Conservation (phyloP, 202 grass and related monocot genomes). For the Hordeum pubiflorum region DNA sequence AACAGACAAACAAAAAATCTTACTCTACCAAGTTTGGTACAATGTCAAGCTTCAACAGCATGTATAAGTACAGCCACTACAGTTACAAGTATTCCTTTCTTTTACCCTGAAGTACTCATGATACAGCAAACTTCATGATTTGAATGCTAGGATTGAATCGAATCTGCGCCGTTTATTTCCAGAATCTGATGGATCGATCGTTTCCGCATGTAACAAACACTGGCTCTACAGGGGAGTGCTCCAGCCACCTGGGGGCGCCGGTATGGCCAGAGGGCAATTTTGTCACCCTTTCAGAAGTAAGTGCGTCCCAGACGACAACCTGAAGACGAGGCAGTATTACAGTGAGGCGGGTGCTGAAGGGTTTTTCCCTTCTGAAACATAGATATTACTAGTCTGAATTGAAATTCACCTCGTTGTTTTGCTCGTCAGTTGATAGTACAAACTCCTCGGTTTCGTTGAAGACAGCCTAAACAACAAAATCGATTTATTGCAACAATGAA, state of each 20-base stretch:
- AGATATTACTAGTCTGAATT: neutral
- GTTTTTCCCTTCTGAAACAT: neutral
- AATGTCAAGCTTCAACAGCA: neutral
- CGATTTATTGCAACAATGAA: neutral
- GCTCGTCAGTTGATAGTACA: slow-evolving; percentile 74
- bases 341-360: neutral
- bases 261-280: slow-evolving; percentile 68
- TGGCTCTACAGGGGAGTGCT: slow-evolving; percentile 66
- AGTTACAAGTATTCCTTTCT: neutral
- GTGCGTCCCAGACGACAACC: slow-evolving; percentile 83
- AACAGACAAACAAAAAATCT: neutral
- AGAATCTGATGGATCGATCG: slow-evolving; percentile 79
- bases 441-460: slow-evolving; percentile 86
- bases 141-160: neutral
- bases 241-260: slow-evolving; percentile 68
- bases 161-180: slow-evolving; percentile 55
- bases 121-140: neutral
- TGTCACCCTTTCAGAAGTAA: slow-evolving; percentile 64
- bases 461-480: slow-evolving; percentile 54
- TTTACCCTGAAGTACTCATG: neutral
- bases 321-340: slow-evolving; percentile 27
- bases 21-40: neutral
- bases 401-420: slow-evolving; percentile 59
- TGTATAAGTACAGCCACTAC: slow-evolving; percentile 15
- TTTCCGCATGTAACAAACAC: slow-evolving; percentile 71